These are phyloP conservation scores for Xylariaceae sp. DNA, from an alignment of 2,329 filamentous ascomycete species.

Conservation along the genomic window DNA sequence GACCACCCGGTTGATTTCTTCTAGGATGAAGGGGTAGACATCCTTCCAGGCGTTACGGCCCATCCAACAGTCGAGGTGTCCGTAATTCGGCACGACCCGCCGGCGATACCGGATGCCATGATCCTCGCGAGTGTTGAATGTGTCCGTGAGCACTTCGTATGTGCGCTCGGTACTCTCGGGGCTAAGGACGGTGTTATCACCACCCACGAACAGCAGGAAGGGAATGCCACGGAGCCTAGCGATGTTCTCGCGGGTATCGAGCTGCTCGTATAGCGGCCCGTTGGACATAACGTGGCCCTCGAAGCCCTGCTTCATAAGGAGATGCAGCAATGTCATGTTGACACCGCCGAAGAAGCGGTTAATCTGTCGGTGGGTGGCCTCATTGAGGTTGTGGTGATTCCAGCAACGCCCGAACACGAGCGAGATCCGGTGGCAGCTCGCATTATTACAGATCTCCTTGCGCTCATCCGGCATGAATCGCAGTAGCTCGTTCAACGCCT, in stretches of 20 bases:
- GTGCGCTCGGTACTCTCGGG: slow-evolving; percentile 50
- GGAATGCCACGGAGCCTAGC: slow-evolving; percentile 48
- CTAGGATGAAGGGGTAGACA: slow-evolving; percentile 53
- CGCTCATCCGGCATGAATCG: slow-evolving; percentile 53
- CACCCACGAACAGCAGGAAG: slow-evolving; percentile 52
- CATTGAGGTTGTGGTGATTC: slow-evolving; percentile 62
- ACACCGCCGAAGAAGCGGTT: slow-evolving; percentile 60
- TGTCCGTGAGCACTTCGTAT: slow-evolving; percentile 49
- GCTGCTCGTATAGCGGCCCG: slow-evolving; percentile 42
- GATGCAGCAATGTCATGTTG: slow-evolving; percentile 53
- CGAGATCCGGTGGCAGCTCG: slow-evolving; percentile 56
- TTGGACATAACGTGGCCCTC: slow-evolving; percentile 51
- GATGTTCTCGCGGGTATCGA: slow-evolving; percentile 50
- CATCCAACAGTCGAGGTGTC: slow-evolving; percentile 61
- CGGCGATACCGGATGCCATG: slow-evolving; percentile 45
- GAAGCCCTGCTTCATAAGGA: slow-evolving; percentile 54
- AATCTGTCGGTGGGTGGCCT: slow-evolving; percentile 59
- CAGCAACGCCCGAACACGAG: slow-evolving; percentile 61
- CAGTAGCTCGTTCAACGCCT: slow-evolving; percentile 50
- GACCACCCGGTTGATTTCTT: slow-evolving; percentile 52
- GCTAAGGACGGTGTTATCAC: slow-evolving; percentile 54
- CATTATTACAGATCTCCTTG: slow-evolving; percentile 57
- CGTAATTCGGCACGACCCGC: slow-evolving; percentile 53
- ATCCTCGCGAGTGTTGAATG: slow-evolving; percentile 41
- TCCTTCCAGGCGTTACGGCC: slow-evolving; percentile 55